phyloP scores from a whole-genome alignment of 345 rosid genomes.

The Cardamine chenopodiifolia region DNA sequence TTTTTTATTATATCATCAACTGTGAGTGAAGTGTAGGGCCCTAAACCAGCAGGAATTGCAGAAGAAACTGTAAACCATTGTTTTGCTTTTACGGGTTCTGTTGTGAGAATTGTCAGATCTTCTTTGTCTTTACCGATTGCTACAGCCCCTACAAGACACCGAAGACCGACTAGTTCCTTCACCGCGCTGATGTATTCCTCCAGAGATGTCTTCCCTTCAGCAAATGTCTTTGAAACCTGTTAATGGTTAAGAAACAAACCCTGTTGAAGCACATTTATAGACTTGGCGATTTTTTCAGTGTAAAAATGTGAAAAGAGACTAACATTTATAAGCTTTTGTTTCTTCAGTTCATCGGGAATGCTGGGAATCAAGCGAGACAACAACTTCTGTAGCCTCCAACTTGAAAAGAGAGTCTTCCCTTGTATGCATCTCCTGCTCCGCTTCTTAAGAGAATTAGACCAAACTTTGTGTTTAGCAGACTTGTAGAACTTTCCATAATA shows the following conservation, averaged over 20 bases:
- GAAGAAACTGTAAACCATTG: slow-evolving; percentile 46
- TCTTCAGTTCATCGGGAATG: slow-evolving; percentile 42
- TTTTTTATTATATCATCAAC: slow-evolving; percentile 49
- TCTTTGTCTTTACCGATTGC: slow-evolving; percentile 65
- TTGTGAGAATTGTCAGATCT: slow-evolving; percentile 58
- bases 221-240: slow-evolving; percentile 61
- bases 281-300: not conserved
- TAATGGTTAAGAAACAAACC: slow-evolving; percentile 5
- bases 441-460: slow-evolving; percentile 54
- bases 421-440: slow-evolving; percentile 47
- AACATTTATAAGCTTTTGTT: slow-evolving; percentile 32
- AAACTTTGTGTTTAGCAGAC: slow-evolving; percentile 48
- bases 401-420: slow-evolving; percentile 60
- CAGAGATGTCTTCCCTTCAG: slow-evolving; percentile 55
- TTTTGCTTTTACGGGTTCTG: slow-evolving; percentile 47
- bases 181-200: slow-evolving; percentile 49
- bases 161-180: slow-evolving; percentile 52
- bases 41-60: slow-evolving; percentile 23
- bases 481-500: slow-evolving; percentile 63
- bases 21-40: slow-evolving; percentile 53
- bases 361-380: slow-evolving; percentile 58
- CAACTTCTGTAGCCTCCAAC: slow-evolving; percentile 66
- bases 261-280: not conserved
- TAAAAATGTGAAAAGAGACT: slow-evolving; percentile 22
- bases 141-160: slow-evolving; percentile 57